phyloP scores from a whole-genome alignment of 352 stramenopile species.

The Pythium periplocum region DNA sequence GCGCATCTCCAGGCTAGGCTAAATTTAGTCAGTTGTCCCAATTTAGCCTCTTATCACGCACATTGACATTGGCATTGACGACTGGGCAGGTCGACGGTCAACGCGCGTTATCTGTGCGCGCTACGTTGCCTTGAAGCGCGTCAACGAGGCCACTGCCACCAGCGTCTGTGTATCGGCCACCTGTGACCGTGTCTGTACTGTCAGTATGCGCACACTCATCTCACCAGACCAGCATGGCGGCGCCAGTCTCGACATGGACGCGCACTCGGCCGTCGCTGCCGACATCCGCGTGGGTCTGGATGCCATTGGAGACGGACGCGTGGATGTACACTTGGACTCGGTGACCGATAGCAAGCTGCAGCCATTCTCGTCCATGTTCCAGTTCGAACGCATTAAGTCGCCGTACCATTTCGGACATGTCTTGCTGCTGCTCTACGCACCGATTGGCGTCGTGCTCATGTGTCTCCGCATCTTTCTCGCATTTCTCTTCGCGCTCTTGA shows the following conservation, averaged over 20 bases:
- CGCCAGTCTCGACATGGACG: constrained; percentile 16
- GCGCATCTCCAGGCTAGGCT: too few species aligned
- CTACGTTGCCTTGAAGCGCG: too few species aligned
- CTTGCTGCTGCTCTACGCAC: constrained; percentile 50
- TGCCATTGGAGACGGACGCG: constrained; percentile 11
- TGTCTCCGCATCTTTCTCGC: constrained; percentile 26
- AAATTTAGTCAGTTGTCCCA: too few species aligned
- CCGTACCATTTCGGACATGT: constrained; percentile 35
- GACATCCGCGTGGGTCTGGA: constrained; percentile 15
- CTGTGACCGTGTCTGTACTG: too few species aligned
- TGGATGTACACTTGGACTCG: constrained; percentile 13
- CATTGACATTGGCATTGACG: too few species aligned
- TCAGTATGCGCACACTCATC: too few species aligned
- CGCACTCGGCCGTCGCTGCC: constrained; percentile 12
- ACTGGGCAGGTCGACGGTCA: too few species aligned
- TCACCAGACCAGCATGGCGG: too few species aligned
- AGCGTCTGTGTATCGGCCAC: too few species aligned
- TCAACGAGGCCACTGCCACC: too few species aligned
- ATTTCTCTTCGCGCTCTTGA: constrained; percentile 38
- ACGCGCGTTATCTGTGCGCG: too few species aligned
- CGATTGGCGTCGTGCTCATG: constrained; percentile 44
- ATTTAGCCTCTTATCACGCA: too few species aligned
- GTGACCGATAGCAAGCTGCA: constrained; percentile 10
- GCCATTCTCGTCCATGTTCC: constrained; percentile 43
- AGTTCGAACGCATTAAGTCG: constrained; percentile 60